Evolutionary conservation across 164 flowering plant species (phyloP).

Genomic region (Chimonanthus praecox): DNA sequence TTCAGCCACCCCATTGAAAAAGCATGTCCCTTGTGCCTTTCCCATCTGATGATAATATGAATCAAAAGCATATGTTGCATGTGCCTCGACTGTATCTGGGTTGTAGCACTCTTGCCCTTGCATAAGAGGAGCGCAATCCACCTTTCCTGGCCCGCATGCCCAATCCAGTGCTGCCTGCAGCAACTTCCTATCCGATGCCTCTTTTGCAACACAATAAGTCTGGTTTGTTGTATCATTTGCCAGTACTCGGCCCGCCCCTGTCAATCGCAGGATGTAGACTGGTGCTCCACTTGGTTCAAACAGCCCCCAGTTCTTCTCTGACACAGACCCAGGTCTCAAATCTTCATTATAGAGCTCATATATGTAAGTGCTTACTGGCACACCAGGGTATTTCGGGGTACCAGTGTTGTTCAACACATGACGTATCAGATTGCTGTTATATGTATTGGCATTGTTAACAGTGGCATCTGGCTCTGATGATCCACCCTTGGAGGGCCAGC

Average conservation of each 20-base stretch:
- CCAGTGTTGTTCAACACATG: conserved; percentile 85
- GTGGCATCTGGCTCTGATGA: conserved; percentile 69
- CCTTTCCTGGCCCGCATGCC: conserved; percentile 98
- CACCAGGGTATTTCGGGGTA: conserved; percentile 81
- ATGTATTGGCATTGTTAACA: conserved; percentile 75
- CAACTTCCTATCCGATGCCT: conserved; percentile 65
- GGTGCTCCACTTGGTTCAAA: conserved; percentile 70
- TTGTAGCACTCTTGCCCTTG: conserved; percentile 82
- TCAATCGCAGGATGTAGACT: conserved; percentile 54
- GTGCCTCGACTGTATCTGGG: conserved; percentile 63
- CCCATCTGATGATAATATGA: conserved; percentile 63
- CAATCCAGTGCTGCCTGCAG: conserved; percentile 86
- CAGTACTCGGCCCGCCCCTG: conserved; percentile 68
- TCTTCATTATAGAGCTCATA: conserved; percentile 95
- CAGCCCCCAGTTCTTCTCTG: conserved; percentile 93
- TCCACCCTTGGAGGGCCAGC: conserved; percentile 89
- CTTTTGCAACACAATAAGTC: conserved; percentile 66
- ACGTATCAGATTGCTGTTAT: conserved; percentile 72
- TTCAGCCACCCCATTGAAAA: conserved; percentile 84
- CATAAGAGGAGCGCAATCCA: conserved; percentile 66
- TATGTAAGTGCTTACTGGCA: conserved; percentile 74
- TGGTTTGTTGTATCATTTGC: conserved; percentile 86
- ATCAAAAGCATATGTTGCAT: conserved; percentile 82
- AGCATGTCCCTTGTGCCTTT: conserved; percentile 62
- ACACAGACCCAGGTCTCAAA: conserved; percentile 54